These are phyloP conservation scores for Thalassiosira mediterranea DNA, from an alignment of 352 stramenopile genomes.

Conservation along the genomic window DNA sequence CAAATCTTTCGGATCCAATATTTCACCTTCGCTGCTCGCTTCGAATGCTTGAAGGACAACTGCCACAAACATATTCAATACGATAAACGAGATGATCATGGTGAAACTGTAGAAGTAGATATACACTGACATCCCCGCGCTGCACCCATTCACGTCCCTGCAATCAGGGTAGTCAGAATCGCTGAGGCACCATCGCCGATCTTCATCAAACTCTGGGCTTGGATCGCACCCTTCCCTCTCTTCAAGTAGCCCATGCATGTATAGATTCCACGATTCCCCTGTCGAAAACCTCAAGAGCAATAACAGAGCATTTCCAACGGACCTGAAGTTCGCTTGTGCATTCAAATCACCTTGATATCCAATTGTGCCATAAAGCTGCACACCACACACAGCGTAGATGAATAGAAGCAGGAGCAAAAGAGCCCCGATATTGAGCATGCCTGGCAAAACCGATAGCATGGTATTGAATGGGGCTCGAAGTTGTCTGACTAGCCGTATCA, in stretches of 20 bases:
- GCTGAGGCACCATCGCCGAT: slow-evolving; percentile 59
- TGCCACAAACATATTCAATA: slow-evolving; percentile 93
- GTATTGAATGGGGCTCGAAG: slow-evolving; percentile 90
- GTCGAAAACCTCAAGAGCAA: slow-evolving; percentile 90
- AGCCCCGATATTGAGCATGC: slow-evolving; percentile 85
- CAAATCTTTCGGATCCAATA: slow-evolving; percentile 88
- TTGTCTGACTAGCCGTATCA: slow-evolving; percentile 88
- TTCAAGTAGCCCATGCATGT: slow-evolving; percentile 88
- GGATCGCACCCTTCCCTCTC: slow-evolving; percentile 40
- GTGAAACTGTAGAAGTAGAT: slow-evolving; percentile 85
- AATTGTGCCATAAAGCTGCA: slow-evolving; percentile 92
- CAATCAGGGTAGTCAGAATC: slow-evolving; percentile 83
- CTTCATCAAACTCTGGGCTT: slow-evolving; percentile 46
- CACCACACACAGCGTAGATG: slow-evolving; percentile 91
- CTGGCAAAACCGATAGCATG: slow-evolving; percentile 89
- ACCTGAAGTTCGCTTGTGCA: slow-evolving; percentile 91
- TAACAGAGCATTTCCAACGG: slow-evolving; percentile 89
- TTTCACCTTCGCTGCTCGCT: slow-evolving; percentile 87
- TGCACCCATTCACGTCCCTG: slow-evolving; percentile 79
- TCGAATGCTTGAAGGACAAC: slow-evolving; percentile 93
- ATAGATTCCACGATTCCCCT: slow-evolving; percentile 92
- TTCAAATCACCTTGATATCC: slow-evolving; percentile 81
- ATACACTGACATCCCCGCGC: slow-evolving; percentile 35
- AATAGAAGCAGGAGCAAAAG: slow-evolving; percentile 92
- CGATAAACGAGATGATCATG: slow-evolving; percentile 91